A percentile compares a stretch with the other conserved stretches of the same genome.
Conservation (phyloP, 106 monocot genomes). For the Vanilla planifolia region DNA sequence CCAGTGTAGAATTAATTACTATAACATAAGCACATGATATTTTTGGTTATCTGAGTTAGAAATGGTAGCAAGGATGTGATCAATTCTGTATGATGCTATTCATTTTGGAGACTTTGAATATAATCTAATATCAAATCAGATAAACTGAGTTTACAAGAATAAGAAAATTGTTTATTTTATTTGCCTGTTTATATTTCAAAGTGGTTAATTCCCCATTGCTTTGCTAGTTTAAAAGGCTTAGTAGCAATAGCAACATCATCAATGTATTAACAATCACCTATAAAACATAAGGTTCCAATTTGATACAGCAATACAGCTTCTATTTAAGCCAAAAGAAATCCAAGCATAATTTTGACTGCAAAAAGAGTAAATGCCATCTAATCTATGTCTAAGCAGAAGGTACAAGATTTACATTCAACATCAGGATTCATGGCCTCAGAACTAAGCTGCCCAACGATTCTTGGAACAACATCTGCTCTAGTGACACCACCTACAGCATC, state of each 20-base stretch:
- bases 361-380: neutral
- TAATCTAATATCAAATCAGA: neutral
- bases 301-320: neutral
- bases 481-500: conserved; percentile 97
- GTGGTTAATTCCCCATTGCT: neutral
- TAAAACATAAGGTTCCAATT: neutral
- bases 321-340: neutral
- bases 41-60: no score
- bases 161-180: neutral
- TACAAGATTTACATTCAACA: conserved; percentile 64
- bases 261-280: neutral
- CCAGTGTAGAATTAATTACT: neutral
- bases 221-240: neutral
- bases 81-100: neutral
- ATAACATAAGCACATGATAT: neutral
- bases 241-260: neutral
- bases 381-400: neutral
- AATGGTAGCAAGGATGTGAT: neutral
- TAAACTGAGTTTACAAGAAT: neutral
- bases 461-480: conserved; percentile 92
- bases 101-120: neutral
- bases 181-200: neutral
- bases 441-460: conserved; percentile 79
- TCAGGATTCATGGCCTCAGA: conserved; percentile 68
- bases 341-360: neutral